These are phyloP conservation scores for Pestalotiopsis sp. DNA, from an alignment of 2,329 filamentous ascomycete species.

Conservation along the genomic window DNA sequence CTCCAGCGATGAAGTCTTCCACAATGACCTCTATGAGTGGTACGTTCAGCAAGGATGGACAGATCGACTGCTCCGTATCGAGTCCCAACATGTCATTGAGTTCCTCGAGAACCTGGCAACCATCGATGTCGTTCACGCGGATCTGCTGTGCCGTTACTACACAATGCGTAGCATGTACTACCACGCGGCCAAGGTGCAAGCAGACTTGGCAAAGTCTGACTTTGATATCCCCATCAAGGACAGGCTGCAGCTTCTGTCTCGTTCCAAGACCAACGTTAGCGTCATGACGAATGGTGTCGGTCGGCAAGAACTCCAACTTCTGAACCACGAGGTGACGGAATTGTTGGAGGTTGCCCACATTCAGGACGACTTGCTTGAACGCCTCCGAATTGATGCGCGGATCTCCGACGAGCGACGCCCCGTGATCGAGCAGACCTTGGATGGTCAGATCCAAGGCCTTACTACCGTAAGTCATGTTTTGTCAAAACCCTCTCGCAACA, in stretches of 20 bases:
- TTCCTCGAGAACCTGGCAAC: constrained; percentile 80
- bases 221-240: constrained; percentile 81
- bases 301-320: constrained; percentile 79
- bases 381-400: constrained; percentile 73
- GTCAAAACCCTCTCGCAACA: neutral
- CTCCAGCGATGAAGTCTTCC: constrained; percentile 90
- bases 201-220: constrained; percentile 79
- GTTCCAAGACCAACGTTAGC: constrained; percentile 90
- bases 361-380: constrained; percentile 86
- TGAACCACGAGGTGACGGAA: constrained; percentile 83
- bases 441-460: constrained; percentile 77
- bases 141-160: constrained; percentile 92
- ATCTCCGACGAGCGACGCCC: constrained; percentile 64
- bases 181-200: constrained; percentile 85
- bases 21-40: constrained; percentile 97
- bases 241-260: constrained; percentile 85
- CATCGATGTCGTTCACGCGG: constrained; percentile 76
- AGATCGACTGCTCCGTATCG: constrained; percentile 81
- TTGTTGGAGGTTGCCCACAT: constrained; percentile 92
- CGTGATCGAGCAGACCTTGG: constrained; percentile 68
- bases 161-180: constrained; percentile 83
- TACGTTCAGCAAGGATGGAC: constrained; percentile 85
- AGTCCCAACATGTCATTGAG: constrained; percentile 82
- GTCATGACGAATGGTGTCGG: constrained; percentile 77
- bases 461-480: constrained; percentile 65